These are phyloP conservation scores for Ceriops zippeliana DNA, from an alignment of 345 rosid species.

Conservation along the genomic window DNA sequence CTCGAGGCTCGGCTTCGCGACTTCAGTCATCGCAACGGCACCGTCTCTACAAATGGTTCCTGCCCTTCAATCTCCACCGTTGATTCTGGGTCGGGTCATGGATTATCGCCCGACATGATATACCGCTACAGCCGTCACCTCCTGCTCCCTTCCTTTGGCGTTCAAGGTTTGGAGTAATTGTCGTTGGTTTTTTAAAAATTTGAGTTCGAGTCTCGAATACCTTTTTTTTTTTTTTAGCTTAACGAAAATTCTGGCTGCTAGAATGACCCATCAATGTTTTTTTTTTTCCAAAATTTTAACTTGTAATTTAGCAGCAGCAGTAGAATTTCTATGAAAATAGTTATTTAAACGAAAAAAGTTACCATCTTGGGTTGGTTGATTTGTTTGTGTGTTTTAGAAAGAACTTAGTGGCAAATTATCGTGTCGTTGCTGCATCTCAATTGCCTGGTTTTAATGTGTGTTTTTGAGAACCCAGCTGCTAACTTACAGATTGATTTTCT, in stretches of 20 bases:
- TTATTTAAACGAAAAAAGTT: too few species aligned
- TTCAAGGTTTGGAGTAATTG: slow-evolving; percentile 43
- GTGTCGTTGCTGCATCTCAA: background rate
- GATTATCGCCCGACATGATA: slow-evolving; percentile 58
- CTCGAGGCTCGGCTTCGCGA: slow-evolving; percentile 70
- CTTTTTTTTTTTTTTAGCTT: too few species aligned
- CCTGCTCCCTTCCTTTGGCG: slow-evolving; percentile 81
- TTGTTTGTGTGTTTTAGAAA: too few species aligned
- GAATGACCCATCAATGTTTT: too few species aligned
- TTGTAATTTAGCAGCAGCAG: too few species aligned
- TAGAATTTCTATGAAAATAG: too few species aligned
- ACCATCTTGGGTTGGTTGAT: too few species aligned
- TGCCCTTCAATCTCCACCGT: slow-evolving; percentile 23
- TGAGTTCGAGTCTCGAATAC: too few species aligned
- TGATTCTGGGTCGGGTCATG: slow-evolving; percentile 40
- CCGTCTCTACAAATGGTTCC: slow-evolving; percentile 31
- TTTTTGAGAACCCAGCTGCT: background rate
- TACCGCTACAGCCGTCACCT: slow-evolving; percentile 95
- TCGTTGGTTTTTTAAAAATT: background rate
- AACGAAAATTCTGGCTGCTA: too few species aligned
- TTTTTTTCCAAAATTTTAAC: too few species aligned
- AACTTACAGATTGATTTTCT: background rate
- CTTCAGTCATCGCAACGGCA: slow-evolving; percentile 18
- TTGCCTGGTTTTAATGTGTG: background rate
- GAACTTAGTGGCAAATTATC: too few species aligned